Percentiles rank a stretch among this genome's conserved stretches.
Evolutionary conservation across 2,329 filamentous ascomycete species (phyloP).

Genomic region (Aspergillus cejpii): DNA sequence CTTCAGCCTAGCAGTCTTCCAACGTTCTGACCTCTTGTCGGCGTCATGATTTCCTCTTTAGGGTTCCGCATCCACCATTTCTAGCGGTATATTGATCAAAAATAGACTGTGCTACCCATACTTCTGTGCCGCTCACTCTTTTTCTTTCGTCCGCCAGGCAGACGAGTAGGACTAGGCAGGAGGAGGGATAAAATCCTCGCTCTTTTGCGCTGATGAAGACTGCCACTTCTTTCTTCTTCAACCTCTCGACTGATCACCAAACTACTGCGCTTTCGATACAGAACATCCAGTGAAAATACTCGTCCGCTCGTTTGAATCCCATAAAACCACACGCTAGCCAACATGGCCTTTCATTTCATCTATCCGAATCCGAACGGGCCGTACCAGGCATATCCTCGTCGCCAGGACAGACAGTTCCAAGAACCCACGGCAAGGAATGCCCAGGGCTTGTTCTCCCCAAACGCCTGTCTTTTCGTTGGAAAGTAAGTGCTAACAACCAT

Average conservation of each 20-base stretch:
- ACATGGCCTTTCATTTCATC: not conserved
- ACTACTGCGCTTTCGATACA: not conserved
- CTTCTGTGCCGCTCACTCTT: not conserved
- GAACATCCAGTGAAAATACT: not conserved
- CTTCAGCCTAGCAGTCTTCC: not conserved
- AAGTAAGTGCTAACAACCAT: conserved; percentile 27
- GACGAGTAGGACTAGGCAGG: not conserved
- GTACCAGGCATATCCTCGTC: conserved; percentile 8
- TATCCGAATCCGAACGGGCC: not conserved
- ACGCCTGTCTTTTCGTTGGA: conserved; percentile 36
- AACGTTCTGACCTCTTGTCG: not conserved
- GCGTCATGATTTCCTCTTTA: not conserved
- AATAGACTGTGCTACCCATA: not conserved
- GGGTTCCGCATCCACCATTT: not conserved
- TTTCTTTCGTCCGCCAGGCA: not conserved
- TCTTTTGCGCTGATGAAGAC: not conserved
- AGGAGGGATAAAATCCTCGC: too few species aligned
- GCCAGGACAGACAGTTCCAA: conserved; percentile 25
- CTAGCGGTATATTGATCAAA: not conserved
- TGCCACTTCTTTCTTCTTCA: not conserved
- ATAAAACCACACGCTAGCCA: not conserved
- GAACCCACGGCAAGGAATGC: conserved; percentile 29
- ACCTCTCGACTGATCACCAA: not conserved
- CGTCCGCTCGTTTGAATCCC: not conserved
- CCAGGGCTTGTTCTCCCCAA: conserved; percentile 33